These are phyloP conservation scores for Trametes gibbosa DNA, from an alignment of 768 basidiomycete genomes.

Conservation along the genomic window DNA sequence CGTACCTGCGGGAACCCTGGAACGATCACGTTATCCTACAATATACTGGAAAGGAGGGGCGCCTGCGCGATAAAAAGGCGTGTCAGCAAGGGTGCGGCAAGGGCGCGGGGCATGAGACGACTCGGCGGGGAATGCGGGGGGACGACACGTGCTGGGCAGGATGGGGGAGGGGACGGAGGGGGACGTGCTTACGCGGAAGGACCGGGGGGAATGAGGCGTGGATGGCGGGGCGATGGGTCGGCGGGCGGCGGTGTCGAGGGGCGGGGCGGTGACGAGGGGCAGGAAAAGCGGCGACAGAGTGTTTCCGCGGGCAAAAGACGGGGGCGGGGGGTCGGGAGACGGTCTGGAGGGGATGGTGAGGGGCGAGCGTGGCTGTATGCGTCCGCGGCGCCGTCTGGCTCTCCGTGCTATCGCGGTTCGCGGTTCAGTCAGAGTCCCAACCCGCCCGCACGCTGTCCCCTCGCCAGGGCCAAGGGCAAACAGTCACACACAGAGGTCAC, in stretches of 20 bases:
- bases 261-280: slow-evolving; percentile 5
- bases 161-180: background rate
- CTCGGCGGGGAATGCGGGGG: background rate
- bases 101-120: background rate
- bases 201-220: background rate
- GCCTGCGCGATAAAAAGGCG: background rate
- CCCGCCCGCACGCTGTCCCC: background rate
- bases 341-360: background rate
- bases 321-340: background rate
- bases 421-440: slow-evolving; percentile 1
- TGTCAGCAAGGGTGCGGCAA: background rate
- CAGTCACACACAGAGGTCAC: slow-evolving; percentile 13
- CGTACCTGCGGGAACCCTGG: background rate
- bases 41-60: background rate
- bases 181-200: slow-evolving; percentile 1
- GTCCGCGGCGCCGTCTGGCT: background rate
- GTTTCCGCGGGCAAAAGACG: background rate
- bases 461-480: slow-evolving; percentile 2
- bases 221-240: slow-evolving; percentile 11
- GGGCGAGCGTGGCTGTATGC: background rate
- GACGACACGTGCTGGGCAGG: background rate
- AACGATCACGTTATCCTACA: slow-evolving; percentile 3
- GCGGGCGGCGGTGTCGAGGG: background rate
- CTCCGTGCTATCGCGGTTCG: slow-evolving; percentile 8
- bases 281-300: background rate